Base-by-base conservation (phyloP, 768 basidiomycete genomes). In the Mycena haematopus region DNA sequence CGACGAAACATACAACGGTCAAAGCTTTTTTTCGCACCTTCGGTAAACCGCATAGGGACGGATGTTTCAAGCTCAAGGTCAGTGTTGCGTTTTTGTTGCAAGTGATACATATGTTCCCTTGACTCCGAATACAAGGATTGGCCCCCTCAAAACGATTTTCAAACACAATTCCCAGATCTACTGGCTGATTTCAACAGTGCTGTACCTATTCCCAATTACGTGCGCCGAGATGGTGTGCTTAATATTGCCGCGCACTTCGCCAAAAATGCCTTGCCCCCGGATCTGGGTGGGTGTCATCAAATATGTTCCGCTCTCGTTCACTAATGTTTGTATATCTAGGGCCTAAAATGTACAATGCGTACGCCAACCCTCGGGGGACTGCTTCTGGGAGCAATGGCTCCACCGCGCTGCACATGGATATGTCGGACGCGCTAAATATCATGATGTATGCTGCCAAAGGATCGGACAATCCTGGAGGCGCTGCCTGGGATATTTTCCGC, bases 271-370 rank as follows among this genome's bases (percentile, higher is more conserved):
- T 76, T 93, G 55, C 86, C 84, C 21, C 92, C 92, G 10, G 93
- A 95, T 71, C 80, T 95, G 9, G 88, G 91, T 92, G 69, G 49
- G 84, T 42, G 3, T 1, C 1, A 56, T 35, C 11, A 7, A 19
- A 8, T 6, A 19, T 27, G 5, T 6, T n/a, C 2, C 19, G 10
- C 5, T 22, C 1, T 17, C 11, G n/a, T n/a, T 13, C 55, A 49
- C 67, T 45, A 14, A 36, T 55, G 15, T 35, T n/a, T 6, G 8
- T 7, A n/a, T n/a, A n/a, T 15, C 31, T 11, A 88, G 93, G 93
- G 6, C 95, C 95, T 2, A 96, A 96, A 77, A 91, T 96, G 92
- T 96, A 96, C 75, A 95, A 92, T 66, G 92, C 93, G 0, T 86
- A 93, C 77, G 87, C 87, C 8, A 90, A 89, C 3, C 82, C 79